Conservation (phyloP, 495 filamentous ascomycete species). For the Monascus purpureus region DNA sequence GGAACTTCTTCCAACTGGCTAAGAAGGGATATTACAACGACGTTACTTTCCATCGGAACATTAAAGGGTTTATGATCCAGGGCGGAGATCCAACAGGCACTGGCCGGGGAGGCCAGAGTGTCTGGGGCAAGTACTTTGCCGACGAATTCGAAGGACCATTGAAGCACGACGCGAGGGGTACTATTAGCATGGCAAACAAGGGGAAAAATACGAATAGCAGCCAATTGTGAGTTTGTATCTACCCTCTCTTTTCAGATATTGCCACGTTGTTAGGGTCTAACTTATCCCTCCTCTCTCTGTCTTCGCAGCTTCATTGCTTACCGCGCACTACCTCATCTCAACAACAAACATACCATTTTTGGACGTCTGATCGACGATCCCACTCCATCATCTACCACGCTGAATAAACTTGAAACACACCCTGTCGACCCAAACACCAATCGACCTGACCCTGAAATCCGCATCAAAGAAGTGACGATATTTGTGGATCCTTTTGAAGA, state of each 20-base stretch:
- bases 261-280: too few species aligned
- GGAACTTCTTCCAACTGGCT: constrained; percentile 86
- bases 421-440: constrained; percentile 53
- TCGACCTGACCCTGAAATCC: constrained; percentile 57
- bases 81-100: constrained; percentile 61
- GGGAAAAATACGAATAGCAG: constrained; percentile 91
- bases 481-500: constrained; percentile 95
- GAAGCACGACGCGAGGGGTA: constrained; percentile 62
- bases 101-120: constrained; percentile 69
- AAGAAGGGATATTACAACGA: constrained; percentile 81
- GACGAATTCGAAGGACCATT: constrained; percentile 88
- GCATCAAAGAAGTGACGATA: constrained; percentile 70
- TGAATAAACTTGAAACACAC: constrained; percentile 58
- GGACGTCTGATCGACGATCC: constrained; percentile 67
- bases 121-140: constrained; percentile 83
- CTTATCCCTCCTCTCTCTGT: constrained; percentile 4
- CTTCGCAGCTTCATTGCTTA: constrained; percentile 65
- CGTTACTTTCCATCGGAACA: constrained; percentile 80
- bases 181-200: constrained; percentile 94
- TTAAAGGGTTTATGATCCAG: constrained; percentile 95
- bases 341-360: constrained; percentile 95
- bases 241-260: neutral
- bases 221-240: constrained; percentile 51
- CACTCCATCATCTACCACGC: constrained; percentile 41
- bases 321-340: constrained; percentile 65